These are phyloP conservation scores for Aureobasidium sp. DNA, from an alignment of 2,329 filamentous ascomycete genomes.

Conservation along the genomic window DNA sequence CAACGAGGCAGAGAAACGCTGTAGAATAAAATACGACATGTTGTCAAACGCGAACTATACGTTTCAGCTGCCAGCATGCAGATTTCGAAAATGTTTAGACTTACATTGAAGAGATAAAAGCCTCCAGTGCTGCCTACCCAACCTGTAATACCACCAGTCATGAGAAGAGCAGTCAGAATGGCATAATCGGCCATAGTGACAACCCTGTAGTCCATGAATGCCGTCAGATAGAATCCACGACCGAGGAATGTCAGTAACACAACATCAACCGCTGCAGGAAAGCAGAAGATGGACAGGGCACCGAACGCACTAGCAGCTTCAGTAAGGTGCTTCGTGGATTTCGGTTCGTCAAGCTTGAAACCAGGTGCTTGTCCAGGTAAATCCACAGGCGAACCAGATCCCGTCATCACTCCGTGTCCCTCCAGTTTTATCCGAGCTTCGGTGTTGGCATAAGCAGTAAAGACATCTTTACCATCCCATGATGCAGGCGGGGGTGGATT, in stretches of 20 bases:
- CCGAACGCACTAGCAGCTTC: slow-evolving; percentile 11
- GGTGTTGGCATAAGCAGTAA: slow-evolving; percentile 18
- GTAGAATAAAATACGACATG: slow-evolving; percentile 16
- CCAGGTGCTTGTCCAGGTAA: slow-evolving; percentile 14
- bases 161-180: slow-evolving; percentile 32
- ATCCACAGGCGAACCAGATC: slow-evolving; percentile 12
- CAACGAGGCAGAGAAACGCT: slow-evolving; percentile 14
- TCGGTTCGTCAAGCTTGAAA: slow-evolving; percentile 13
- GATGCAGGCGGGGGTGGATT: slow-evolving; percentile 16
- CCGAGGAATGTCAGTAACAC: slow-evolving; percentile 50
- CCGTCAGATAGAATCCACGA: slow-evolving; percentile 52
- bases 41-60: slow-evolving; percentile 16
- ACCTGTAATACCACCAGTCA: slow-evolving; percentile 53
- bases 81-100: neutral
- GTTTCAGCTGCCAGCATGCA: neutral
- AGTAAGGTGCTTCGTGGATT: neutral
- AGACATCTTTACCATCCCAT: slow-evolving; percentile 16
- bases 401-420: slow-evolving; percentile 12
- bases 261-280: slow-evolving; percentile 55
- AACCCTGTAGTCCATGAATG: slow-evolving; percentile 39
- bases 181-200: slow-evolving; percentile 15
- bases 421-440: slow-evolving; percentile 18
- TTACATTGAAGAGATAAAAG: slow-evolving; percentile 40
- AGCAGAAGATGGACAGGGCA: slow-evolving; percentile 44
- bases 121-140: slow-evolving; percentile 56